phyloP scores from a whole-genome alignment of 2,329 filamentous ascomycete genomes.

The Purpureocillium takamizusanense region DNA sequence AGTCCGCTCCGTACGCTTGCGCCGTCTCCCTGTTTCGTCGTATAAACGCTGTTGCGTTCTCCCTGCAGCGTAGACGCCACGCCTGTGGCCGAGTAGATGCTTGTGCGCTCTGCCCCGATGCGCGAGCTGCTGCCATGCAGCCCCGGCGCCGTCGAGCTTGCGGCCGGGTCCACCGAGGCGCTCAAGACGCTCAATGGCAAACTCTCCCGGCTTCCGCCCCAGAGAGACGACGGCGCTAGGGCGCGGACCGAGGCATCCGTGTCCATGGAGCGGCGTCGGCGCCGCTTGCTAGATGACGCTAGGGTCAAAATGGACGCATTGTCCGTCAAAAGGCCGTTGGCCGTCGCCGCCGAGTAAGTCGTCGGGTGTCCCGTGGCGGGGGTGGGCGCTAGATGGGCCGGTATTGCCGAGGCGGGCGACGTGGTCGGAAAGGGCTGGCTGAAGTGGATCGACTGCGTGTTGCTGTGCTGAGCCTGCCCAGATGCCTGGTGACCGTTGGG shows the following conservation, averaged over 20 bases:
- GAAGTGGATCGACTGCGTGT: conserved; percentile 48
- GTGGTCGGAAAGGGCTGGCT: conserved; percentile 55
- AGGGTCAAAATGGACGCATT: conserved; percentile 81
- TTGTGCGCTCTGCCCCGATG: conserved; percentile 55
- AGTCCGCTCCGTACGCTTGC: conserved; percentile 72
- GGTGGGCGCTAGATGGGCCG: conserved; percentile 53
- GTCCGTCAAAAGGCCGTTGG: conserved; percentile 74
- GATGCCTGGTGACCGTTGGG: conserved; percentile 38
- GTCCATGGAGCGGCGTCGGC: conserved; percentile 70
- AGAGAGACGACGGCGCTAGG: conserved; percentile 72
- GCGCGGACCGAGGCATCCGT: conserved; percentile 80
- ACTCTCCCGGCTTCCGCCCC: conserved; percentile 72
- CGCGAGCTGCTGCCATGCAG: conserved; percentile 42
- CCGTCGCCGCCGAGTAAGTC: conserved; percentile 69
- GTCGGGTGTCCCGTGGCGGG: conserved; percentile 42
- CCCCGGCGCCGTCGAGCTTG: conserved; percentile 35
- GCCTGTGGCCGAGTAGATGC: conserved; percentile 72
- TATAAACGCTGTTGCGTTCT: conserved; percentile 76
- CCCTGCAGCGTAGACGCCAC: conserved; percentile 56
- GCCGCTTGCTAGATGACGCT: conserved; percentile 72
- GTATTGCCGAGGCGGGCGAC: conserved; percentile 63
- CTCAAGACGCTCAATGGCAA: conserved; percentile 72
- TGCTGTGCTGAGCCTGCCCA: conserved; percentile 23
- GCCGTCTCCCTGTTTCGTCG: conserved; percentile 59
- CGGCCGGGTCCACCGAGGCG: conserved; percentile 50